Conservation (phyloP, 495 filamentous ascomycete genomes). For the Penicillium turbatum region DNA sequence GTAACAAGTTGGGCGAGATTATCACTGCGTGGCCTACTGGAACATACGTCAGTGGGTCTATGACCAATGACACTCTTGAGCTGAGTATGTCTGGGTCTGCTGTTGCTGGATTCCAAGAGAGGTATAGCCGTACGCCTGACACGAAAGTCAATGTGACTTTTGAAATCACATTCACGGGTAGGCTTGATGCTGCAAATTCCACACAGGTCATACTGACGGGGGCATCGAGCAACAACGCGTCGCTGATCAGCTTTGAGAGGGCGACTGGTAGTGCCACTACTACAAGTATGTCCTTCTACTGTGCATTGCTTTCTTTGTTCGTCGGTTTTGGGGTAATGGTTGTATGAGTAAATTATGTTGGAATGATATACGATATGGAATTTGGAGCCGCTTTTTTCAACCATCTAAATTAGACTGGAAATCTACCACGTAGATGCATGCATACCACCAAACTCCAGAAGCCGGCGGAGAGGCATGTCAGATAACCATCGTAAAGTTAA, state of each 20-base stretch:
- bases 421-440: not conserved
- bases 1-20: not conserved
- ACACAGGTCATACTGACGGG: constrained; percentile 2
- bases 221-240: not conserved
- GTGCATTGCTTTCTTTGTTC: not conserved
- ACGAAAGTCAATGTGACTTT: constrained; percentile 3
- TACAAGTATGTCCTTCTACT: not conserved
- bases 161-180: not conserved
- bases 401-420: too few species aligned
- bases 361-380: not conserved
- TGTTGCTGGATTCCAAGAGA: not conserved
- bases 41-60: constrained; percentile 1
- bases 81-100: not conserved
- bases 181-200: not conserved
- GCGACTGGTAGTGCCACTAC: not conserved
- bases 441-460: not conserved
- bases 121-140: not conserved
- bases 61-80: constrained; percentile 7
- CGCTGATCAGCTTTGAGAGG: constrained; percentile 2
- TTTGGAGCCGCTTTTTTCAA: too few species aligned
- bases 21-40: not conserved
- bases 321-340: not conserved
- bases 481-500: not conserved
- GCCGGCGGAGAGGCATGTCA: not conserved
- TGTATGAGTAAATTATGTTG: not conserved